Conservation (phyloP, 768 basidiomycete genomes). For the Strobilomyces confusus region DNA sequence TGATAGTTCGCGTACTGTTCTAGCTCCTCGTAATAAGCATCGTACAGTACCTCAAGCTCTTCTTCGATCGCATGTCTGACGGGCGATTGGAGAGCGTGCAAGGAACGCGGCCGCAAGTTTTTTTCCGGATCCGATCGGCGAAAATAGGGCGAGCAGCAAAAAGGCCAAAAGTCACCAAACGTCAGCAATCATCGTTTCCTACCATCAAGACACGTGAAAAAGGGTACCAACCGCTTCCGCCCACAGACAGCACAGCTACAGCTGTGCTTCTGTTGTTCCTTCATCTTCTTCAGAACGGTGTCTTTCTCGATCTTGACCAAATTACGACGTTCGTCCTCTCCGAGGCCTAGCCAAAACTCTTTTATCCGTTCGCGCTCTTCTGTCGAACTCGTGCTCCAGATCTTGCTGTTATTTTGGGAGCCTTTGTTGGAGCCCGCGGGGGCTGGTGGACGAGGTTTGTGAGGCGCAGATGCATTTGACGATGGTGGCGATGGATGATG, state of each 20-base stretch:
- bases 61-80: slow-evolving; percentile 94
- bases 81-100: slow-evolving; percentile 13
- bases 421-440: slow-evolving; percentile 22
- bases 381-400: slow-evolving; percentile 88
- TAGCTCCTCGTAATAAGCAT: slow-evolving; percentile 99
- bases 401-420: slow-evolving; percentile 62
- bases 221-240: slow-evolving; percentile 79
- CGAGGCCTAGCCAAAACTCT: slow-evolving; percentile 95
- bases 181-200: slow-evolving; percentile 19
- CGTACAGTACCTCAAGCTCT: slow-evolving; percentile 99
- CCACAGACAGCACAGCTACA: slow-evolving; percentile 97
- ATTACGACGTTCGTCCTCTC: slow-evolving; percentile 84
- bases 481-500: slow-evolving; percentile 49
- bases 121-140: slow-evolving; percentile 19
- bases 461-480: slow-evolving; percentile 31
- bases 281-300: slow-evolving; percentile 97
- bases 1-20: slow-evolving; percentile 98
- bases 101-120: slow-evolving; percentile 1
- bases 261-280: slow-evolving; percentile 96
- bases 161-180: slow-evolving; percentile 21
- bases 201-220: slow-evolving; percentile 24
- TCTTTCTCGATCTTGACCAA: slow-evolving; percentile 98
- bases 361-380: slow-evolving; percentile 97
- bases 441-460: slow-evolving; percentile 28
- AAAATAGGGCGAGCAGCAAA: slow-evolving; percentile 11